Evolutionary conservation across 2,329 filamentous ascomycete genomes (phyloP), one percentile per base, ranked within the genome.

Genomic region (Pyrenophora tritici-repentis): DNA sequence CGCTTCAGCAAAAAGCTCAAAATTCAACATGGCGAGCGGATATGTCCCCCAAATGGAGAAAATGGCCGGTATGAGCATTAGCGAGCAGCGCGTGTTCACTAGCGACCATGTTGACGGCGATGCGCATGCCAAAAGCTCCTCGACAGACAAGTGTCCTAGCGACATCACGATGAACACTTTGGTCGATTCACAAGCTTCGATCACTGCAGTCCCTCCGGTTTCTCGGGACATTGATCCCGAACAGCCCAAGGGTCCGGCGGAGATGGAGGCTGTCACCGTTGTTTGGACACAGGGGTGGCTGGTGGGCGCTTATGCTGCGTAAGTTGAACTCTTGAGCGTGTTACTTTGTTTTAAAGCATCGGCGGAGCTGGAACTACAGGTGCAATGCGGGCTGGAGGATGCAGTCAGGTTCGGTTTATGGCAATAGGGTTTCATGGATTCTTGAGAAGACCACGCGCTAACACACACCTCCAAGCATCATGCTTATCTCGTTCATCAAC

Each of bases 241-340:
- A 4, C 53, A 61, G 47, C 50, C 49, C 17, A 46, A 45, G 8
- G 54, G 55, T 1, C 44, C 20, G 66, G 76, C 57, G 54, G 64
- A 72, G 32, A 72, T 77, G 32, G 72, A 79, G 51, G 75, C 74
- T 18, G 68, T 73, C 26, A 75, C 76, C 3, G 60, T 65, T 7
- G 68, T 73, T 13, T 80, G 75, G 75, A 73, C 73, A 1, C 73
- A 62, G 36, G 60, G 63, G 2, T 65, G 75, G 18, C 66, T 81
- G 12, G 64, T 75, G 7, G 42, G 63, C 14, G 75, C 74, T 14
- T 80, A 79, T 42, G 29, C 45, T 7, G 45, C 50, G 50, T 53
- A 36, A 48, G 42, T 58, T 43, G 54, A 43, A 41, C 20, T 35
- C 2, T 3, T 7, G 3, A 4, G 9, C 10, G 9, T 9, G 9